phyloP scores from a whole-genome alignment of 2,329 filamentous ascomycete species.

The Cordyceps farinosa region DNA sequence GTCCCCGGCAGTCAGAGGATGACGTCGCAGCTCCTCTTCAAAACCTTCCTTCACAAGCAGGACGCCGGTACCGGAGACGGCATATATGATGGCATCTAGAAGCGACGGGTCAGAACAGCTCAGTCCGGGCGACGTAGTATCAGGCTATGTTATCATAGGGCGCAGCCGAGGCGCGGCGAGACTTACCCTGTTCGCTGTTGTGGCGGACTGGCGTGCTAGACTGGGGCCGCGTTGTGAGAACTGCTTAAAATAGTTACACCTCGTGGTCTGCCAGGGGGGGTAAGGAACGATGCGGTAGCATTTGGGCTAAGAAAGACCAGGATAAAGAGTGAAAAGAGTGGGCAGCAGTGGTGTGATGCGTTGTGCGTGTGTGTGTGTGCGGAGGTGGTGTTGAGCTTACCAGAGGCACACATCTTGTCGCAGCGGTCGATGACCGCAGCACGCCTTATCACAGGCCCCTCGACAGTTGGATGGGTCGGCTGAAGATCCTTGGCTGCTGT shows the following conservation, averaged over 20 bases:
- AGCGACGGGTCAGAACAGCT: slow-evolving; percentile 12
- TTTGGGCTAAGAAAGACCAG: background rate
- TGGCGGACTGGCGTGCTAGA: slow-evolving; percentile 63
- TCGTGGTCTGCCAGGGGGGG: slow-evolving; percentile 7
- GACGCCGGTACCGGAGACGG: slow-evolving; percentile 56
- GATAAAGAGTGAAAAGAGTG: slow-evolving; percentile 10
- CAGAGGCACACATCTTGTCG: slow-evolving; percentile 63
- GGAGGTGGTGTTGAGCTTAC: slow-evolving; percentile 38
- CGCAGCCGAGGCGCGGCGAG: slow-evolving; percentile 8
- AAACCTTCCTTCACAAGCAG: slow-evolving; percentile 57
- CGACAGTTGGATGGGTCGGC: slow-evolving; percentile 33
- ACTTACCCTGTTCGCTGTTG: slow-evolving; percentile 62
- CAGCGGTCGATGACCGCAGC: slow-evolving; percentile 62
- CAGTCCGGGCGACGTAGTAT: background rate
- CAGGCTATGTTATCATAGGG: background rate
- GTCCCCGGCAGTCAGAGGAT: slow-evolving; percentile 59
- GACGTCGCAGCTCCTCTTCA: slow-evolving; percentile 47
- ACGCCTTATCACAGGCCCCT: slow-evolving; percentile 33
- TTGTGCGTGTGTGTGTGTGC: background rate
- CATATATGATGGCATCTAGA: slow-evolving; percentile 65
- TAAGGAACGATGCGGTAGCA: slow-evolving; percentile 16
- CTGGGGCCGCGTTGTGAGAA: slow-evolving; percentile 61
- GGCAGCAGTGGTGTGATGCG: background rate
- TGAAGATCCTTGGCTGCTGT: slow-evolving; percentile 46
- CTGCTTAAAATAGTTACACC: slow-evolving; percentile 34